Base-by-base conservation (phyloP, 495 filamentous ascomycete genomes). In the Aspergillus bertholletiae region DNA sequence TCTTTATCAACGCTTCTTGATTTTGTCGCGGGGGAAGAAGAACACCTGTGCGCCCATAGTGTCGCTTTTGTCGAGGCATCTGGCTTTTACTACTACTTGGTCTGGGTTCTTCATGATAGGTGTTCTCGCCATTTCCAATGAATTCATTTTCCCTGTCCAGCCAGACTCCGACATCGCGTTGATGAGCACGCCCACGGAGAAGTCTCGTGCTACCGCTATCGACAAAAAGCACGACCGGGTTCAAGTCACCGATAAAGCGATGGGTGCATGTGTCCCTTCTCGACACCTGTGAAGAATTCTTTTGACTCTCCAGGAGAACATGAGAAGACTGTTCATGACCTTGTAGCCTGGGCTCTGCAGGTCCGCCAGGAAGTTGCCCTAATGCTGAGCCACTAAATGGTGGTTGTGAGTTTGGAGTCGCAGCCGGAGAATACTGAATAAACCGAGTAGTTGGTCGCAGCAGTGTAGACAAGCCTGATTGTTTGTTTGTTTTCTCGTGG, bases 171-270 rank as follows among this genome's bases (percentile, higher is more conserved):
- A 58, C 49, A 51, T 59, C 63, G 1, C 60, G 54, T 55, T 59
- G 56, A n/a, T 56, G 9, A 20, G 53, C 22, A n/a, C 46, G 57
- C 2, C 63, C 60, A 5, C 54, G 37, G 24, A 57, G 47, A 8
- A 65, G 41, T 37, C 62, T 34, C 5, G 60, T 51, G 13, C 50
- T 39, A 0, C 51, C 44, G 15, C 56, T 39, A 15, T 57, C 60
- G 11, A 65, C 47, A n/a, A 65, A 55, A 13, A 54, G 51, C n/a
- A 54, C 50, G 27, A 65, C 52, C 27, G 62, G 62, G 27, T 65
- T 65, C 23, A 60, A 60, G 23, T 65, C 60, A 20, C 62, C 57
- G 2, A 59, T 50, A 53, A 64, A 64, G 8, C 53, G 62, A 46
- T 49, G 48, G 2, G 52, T n/a, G 3, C 22, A 40, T 8, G 13